Percentiles rank a stretch among this genome's conserved stretches.
Evolutionary conservation across 208 protist genomes (phyloP).

Genomic region (Trypanosoma congolense): DNA sequence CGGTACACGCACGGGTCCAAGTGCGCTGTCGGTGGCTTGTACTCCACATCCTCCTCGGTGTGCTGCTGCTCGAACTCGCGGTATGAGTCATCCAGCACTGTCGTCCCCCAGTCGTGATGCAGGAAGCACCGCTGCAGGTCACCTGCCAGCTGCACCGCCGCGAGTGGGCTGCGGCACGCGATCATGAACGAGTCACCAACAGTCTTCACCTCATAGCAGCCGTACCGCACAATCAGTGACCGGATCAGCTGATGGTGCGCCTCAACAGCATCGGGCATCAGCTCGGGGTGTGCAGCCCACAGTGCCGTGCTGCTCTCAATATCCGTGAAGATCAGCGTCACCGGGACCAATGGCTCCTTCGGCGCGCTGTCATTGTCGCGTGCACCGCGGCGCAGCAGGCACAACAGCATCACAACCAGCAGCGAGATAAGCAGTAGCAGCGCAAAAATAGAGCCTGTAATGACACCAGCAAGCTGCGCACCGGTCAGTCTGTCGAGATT

Average conservation of each 20-base stretch:
- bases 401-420: constrained; percentile 1
- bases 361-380: constrained; percentile 45
- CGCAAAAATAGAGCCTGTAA: constrained; percentile 14
- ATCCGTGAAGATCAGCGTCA: constrained; percentile 76
- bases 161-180: background rate
- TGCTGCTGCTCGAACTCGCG: constrained; percentile 32
- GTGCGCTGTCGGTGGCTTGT: constrained; percentile 24
- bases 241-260: constrained; percentile 62
- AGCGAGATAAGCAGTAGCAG: constrained; percentile 9
- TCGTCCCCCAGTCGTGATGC: constrained; percentile 37
- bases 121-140: constrained; percentile 17
- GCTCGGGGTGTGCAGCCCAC: constrained; percentile 45
- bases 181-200: constrained; percentile 66
- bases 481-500: constrained; percentile 11
- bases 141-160: background rate
- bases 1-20: constrained; percentile 29
- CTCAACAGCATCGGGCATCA: constrained; percentile 55
- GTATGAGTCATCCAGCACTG: constrained; percentile 36
- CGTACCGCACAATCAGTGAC: constrained; percentile 40
- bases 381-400: constrained; percentile 25
- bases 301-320: constrained; percentile 76
- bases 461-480: constrained; percentile 25
- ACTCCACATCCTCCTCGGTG: constrained; percentile 12
- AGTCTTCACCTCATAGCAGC: constrained; percentile 81
- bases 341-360: constrained; percentile 29